phyloP scores from a whole-genome alignment of 2,329 filamentous ascomycete species.

The Colletotrichum tabaci region DNA sequence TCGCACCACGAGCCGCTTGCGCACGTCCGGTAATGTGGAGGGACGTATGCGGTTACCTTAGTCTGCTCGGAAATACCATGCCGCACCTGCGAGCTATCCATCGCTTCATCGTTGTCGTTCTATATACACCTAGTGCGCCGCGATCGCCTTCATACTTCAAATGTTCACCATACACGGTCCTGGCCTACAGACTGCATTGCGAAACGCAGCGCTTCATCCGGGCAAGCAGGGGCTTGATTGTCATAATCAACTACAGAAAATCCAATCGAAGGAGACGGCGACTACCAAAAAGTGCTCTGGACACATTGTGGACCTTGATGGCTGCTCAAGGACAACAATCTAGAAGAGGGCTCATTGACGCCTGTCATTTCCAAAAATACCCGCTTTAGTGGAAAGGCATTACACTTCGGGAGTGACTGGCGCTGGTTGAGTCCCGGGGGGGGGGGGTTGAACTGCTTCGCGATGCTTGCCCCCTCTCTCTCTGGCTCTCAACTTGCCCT shows the following conservation, averaged over 20 bases:
- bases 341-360: not conserved
- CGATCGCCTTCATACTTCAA: not conserved
- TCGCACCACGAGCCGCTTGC: not conserved
- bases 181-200: not conserved
- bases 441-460: not conserved
- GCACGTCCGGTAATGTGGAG: slow-evolving; percentile 25
- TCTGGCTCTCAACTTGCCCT: not conserved
- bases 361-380: not conserved
- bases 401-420: not conserved
- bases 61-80: slow-evolving; percentile 14
- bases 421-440: not conserved
- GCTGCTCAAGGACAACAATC: not conserved
- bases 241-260: not conserved
- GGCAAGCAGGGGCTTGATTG: not conserved
- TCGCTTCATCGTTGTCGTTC: not conserved
- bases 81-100: not conserved
- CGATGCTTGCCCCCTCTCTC: not conserved
- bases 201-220: not conserved
- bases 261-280: not conserved
- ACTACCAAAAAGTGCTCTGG: not conserved
- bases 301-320: slow-evolving; percentile 1
- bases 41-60: slow-evolving; percentile 27
- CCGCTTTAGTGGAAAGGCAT: not conserved
- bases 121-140: not conserved
- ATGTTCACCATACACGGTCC: not conserved